Evolutionary conservation across 2,329 filamentous ascomycete species (phyloP), one percentile per base, ranked within the genome.

Genomic region (Colletotrichum navitas): DNA sequence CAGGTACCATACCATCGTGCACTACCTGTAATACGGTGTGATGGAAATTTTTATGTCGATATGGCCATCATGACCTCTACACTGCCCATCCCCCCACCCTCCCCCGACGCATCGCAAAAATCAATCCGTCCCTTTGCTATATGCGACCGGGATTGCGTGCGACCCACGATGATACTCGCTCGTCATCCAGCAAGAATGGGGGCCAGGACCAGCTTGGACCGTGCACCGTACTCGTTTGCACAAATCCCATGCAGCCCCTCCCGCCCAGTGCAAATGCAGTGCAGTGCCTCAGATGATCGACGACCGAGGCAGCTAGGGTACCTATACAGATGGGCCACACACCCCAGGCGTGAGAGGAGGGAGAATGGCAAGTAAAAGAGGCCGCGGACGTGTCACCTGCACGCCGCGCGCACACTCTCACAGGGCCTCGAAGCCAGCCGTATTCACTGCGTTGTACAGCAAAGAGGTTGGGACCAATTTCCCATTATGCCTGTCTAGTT

Each of bases 261-360:
- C 41, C 26, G 5, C 21, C 24, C 45, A 24, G 43, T 39, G 43
- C 43, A n/a, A 45, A 45, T n/a, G 41, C 41, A 21, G 41, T 21
- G 21, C 43, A n/a, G n/a, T n/a, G 64, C 41, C 68, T 68, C 68
- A 58, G 51, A 68, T 71, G 51, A 71, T 63, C 58, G 58, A 49
- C 64, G 41, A 29, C 56, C 47, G 18, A 39, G 60, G 60, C 45
- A 62, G 60, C 43, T 68, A 39, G 68, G 64, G 64, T 58, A n/a
- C n/a, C n/a, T n/a, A 52, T 29, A 52, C 36, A 62, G 43, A 43
- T 41, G 26, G 24, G 32, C 18, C 36, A 10, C 3, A 3, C 21
- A 58, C 63, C 68, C 68, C 63, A 62, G 55, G 24, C 39, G 39
- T 39, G 56, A 5, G 7, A 7, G 5, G 21, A 10, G 26, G 49